A percentile compares a stretch with the other conserved stretches of the same genome.
phyloP scores from a whole-genome alignment of 306 rosid genomes.

The Delonix regia region DNA sequence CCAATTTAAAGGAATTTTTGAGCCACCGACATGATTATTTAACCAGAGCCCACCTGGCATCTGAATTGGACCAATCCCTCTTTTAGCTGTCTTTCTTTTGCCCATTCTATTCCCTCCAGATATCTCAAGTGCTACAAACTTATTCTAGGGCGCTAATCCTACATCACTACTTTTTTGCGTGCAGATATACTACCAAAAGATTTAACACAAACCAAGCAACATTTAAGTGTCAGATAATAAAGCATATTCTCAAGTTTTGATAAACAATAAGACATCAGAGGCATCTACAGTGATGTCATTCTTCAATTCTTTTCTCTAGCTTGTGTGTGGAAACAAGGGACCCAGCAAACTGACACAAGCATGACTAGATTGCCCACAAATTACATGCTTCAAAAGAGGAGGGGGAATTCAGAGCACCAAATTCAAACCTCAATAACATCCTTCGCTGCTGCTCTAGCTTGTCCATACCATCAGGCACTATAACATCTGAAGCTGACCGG shows the following conservation, averaged over 20 bases:
- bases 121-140: background rate
- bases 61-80: background rate
- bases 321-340: background rate
- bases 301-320: background rate
- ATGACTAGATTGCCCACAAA: background rate
- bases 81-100: background rate
- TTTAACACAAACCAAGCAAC: slow-evolving; percentile 17
- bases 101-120: background rate
- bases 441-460: slow-evolving; percentile 45
- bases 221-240: background rate
- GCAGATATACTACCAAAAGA: background rate
- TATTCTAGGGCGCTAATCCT: slow-evolving; percentile 2
- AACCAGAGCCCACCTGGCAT: background rate
- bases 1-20: background rate
- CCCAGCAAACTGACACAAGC: background rate
- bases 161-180: background rate
- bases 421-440: slow-evolving; percentile 66
- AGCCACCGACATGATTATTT: background rate
- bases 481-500: slow-evolving; percentile 49
- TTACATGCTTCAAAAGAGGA: background rate
- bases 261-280: slow-evolving; percentile 5
- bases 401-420: slow-evolving; percentile 4
- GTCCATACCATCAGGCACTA: slow-evolving; percentile 41
- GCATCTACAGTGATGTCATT: background rate
- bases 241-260: slow-evolving; percentile 10